phyloP scores from a whole-genome alignment of 2,329 filamentous ascomycete species.

The Pezicula carpinea region DNA sequence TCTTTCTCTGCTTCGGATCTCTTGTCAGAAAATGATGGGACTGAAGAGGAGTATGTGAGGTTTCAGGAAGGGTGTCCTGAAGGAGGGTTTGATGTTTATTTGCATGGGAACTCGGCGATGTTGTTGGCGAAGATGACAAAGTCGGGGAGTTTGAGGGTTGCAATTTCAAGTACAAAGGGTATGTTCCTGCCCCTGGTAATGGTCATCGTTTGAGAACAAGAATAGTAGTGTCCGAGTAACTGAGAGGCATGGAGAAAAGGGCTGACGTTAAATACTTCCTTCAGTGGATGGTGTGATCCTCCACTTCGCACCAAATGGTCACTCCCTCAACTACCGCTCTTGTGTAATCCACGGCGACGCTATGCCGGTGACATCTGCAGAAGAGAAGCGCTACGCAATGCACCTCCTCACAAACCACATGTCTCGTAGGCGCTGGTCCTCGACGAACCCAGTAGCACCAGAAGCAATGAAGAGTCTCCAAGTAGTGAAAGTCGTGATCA shows the following conservation, averaged over 20 bases:
- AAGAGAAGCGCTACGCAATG: conserved; percentile 43
- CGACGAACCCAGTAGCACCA: too few relatives aligned
- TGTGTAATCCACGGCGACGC: conserved; percentile 72
- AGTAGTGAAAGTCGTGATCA: conserved; percentile 6
- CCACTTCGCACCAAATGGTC: conserved; percentile 70
- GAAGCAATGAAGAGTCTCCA: conserved; percentile 3
- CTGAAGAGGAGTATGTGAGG: neutral
- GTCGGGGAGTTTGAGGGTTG: neutral
- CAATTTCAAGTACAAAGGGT: conserved; percentile 1
- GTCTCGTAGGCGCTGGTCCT: conserved; percentile 2
- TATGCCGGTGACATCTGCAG: conserved; percentile 54
- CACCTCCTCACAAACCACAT: conserved; percentile 5
- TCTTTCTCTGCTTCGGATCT: conserved; percentile 3
- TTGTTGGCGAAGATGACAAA: conserved; percentile 3
- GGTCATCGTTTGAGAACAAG: too few relatives aligned
- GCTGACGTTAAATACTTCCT: too few relatives aligned
- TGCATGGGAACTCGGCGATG: conserved; percentile 9
- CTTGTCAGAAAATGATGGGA: conserved; percentile 5
- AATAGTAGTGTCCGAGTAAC: too few relatives aligned
- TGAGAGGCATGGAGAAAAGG: too few relatives aligned
- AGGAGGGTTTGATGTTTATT: conserved; percentile 5
- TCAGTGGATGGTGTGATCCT: conserved; percentile 70
- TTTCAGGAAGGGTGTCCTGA: neutral
- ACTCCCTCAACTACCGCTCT: conserved; percentile 77
- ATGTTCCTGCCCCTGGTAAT: neutral